Evolutionary conservation across 2,329 filamentous ascomycete species (phyloP).

Genomic region (Epichloe baconii): DNA sequence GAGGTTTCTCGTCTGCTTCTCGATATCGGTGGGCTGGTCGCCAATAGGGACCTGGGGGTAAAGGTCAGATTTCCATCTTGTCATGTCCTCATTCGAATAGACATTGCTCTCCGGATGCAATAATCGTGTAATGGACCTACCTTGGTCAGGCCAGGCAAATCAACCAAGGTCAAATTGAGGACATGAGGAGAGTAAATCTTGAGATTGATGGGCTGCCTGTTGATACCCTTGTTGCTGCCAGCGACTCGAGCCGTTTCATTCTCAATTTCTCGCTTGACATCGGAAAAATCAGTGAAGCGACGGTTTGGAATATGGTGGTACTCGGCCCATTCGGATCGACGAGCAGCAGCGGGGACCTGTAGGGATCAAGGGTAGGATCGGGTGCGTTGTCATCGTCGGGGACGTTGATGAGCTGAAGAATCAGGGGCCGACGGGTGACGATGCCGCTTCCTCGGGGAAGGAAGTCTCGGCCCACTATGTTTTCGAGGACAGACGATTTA

Average conservation of each 20-base stretch:
- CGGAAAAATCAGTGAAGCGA: conserved; percentile 78
- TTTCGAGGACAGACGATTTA: conserved; percentile 97
- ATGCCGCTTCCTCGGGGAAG: conserved; percentile 93
- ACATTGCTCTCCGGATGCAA: conserved; percentile 7
- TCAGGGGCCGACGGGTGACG: conserved; percentile 84
- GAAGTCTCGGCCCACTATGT: conserved; percentile 96
- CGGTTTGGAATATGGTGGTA: conserved; percentile 90
- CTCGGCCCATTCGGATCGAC: conserved; percentile 71
- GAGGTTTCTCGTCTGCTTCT: conserved; percentile 93
- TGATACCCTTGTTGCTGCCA: conserved; percentile 97
- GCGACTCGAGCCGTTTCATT: conserved; percentile 85
- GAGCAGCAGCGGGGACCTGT: conserved; percentile 61
- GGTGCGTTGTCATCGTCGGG: conserved; percentile 58
- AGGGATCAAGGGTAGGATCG: conserved; percentile 55
- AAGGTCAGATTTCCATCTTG: background rate
- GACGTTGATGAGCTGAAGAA: conserved; percentile 96
- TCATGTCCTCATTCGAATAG: background rate
- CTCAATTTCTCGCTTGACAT: conserved; percentile 94
- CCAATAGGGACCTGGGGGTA: conserved; percentile 70
- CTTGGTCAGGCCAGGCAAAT: conserved; percentile 92
- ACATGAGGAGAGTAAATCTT: conserved; percentile 98
- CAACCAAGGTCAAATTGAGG: conserved; percentile 88
- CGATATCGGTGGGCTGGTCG: conserved; percentile 93
- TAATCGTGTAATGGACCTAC: conserved; percentile 28
- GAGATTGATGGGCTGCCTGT: conserved; percentile 91